Evolutionary conservation across 163 green algal species (phyloP), one percentile per base, ranked within the genome.

Genomic region (Chlamydomonas reinhardtii): DNA sequence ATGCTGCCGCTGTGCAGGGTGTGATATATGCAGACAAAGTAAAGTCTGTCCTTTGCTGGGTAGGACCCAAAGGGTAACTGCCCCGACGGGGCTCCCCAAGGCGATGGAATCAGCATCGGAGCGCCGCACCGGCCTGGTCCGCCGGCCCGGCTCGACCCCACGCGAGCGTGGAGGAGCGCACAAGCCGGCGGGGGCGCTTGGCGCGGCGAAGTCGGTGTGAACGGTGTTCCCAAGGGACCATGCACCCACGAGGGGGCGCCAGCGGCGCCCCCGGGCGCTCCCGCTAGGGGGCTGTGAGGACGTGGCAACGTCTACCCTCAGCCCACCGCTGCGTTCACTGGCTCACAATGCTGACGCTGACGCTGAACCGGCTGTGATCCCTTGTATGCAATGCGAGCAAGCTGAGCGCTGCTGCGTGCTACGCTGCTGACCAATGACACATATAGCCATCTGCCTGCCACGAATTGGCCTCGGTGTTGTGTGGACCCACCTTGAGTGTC

Each of bases 31-130:
- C 12, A n/a, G 12, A 56, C 14, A 2, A 14, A 56, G 48, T 12
- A 29, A 34, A 27, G 34, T 9, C 0, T 81, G 61, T 81, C 72
- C 82, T 29, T 32, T 81, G 91, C 91, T 95, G 93, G 93, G 93
- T 95, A 95, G 85, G 76, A 95, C 92, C 93, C 88, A 94, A 88
- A 83, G 78, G 91, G 93, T 95, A 94, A 95, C 89, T 92, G 93
- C 93, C 90, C 90, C 93, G 89, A 95, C 93, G 93, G 90, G 87
- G 90, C 93, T 94, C 93, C 91, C 88, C 82, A 94, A 94, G 93
- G 92, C 89, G 91, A 95, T 95, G 93, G 93, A 95, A 95, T 95
- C 93, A 95, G 93, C 91, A 95, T 37, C 74, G 82, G 72, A 37
- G 48, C 48, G 82, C 27, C 71, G 27, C 54, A 15, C 34, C 48